These are phyloP conservation scores for Malassezia brasiliensis DNA, from an alignment of 1,284 basidiomycete species.

Conservation along the genomic window DNA sequence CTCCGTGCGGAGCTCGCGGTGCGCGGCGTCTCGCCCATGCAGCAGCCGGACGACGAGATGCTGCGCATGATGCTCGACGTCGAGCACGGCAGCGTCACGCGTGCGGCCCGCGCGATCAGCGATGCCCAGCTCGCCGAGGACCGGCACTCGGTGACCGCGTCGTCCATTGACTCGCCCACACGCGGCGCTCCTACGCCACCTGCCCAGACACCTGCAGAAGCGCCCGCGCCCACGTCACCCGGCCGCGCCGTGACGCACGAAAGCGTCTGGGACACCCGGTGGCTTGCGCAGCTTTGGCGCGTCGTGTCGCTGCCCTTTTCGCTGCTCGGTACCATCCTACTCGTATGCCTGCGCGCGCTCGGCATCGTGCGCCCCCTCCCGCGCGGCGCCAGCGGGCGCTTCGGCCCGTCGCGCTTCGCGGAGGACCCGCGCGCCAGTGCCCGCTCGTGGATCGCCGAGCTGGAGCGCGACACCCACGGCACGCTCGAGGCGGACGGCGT, in stretches of 20 bases:
- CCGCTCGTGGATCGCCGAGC: slow-evolving; percentile 3
- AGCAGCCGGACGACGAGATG: slow-evolving; percentile 7
- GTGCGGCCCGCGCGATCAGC: slow-evolving; percentile 5
- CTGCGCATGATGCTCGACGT: slow-evolving; percentile 14
- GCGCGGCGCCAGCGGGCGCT: background rate
- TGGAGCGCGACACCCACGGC: slow-evolving; percentile 13
- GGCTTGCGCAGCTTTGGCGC: slow-evolving; percentile 3
- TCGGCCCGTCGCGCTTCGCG: slow-evolving; percentile 1
- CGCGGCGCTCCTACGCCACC: background rate
- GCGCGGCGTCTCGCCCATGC: background rate
- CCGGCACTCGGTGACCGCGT: background rate
- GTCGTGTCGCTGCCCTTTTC: slow-evolving; percentile 8
- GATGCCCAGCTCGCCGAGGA: slow-evolving; percentile 12
- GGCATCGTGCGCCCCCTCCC: background rate
- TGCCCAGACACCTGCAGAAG: background rate
- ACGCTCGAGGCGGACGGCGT: background rate
- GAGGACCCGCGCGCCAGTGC: slow-evolving; percentile 4
- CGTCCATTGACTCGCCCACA: background rate
- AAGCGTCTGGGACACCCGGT: background rate
- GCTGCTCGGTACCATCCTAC: background rate
- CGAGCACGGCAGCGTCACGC: background rate
- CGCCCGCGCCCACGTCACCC: background rate
- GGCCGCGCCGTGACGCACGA: background rate
- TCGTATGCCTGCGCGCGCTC: background rate
- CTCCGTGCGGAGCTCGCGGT: slow-evolving; percentile 7